phyloP scores from a whole-genome alignment of 2,329 filamentous ascomycete species.

The Fusarium pseudoanthophilum region DNA sequence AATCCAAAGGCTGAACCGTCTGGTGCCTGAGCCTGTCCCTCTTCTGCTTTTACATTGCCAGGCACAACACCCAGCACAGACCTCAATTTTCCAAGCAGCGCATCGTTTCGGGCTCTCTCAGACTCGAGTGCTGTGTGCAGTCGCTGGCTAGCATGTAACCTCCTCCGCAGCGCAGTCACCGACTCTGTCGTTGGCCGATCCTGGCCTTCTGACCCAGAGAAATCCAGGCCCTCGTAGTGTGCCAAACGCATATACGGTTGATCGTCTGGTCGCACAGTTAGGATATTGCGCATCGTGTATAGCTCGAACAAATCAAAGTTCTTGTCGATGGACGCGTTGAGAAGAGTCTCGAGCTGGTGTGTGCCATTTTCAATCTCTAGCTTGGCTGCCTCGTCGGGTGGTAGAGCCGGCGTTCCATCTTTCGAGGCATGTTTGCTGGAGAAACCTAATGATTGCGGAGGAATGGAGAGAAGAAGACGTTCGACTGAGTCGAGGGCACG shows the following conservation, averaged over 20 bases:
- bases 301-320: constrained; percentile 91
- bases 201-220: constrained; percentile 44
- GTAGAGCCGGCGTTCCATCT: constrained; percentile 48
- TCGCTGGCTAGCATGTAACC: constrained; percentile 81
- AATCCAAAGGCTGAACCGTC: constrained; percentile 62
- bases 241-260: constrained; percentile 81
- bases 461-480: constrained; percentile 77
- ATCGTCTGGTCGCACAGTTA: constrained; percentile 75
- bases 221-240: constrained; percentile 81
- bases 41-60: constrained; percentile 43
- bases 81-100: constrained; percentile 73
- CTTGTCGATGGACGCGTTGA: constrained; percentile 83
- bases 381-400: constrained; percentile 56
- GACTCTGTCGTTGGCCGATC: constrained; percentile 70
- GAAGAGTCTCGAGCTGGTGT: constrained; percentile 83
- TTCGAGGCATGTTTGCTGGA: constrained; percentile 58
- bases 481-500: constrained; percentile 90
- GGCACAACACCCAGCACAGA: constrained; percentile 50
- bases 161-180: constrained; percentile 77
- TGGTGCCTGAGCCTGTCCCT: constrained; percentile 19
- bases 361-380: constrained; percentile 88
- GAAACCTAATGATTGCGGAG: constrained; percentile 86
- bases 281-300: constrained; percentile 87
- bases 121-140: constrained; percentile 75
- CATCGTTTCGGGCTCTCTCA: constrained; percentile 78